phyloP scores from a whole-genome alignment of 129 eudicot genomes.

The Flaveria sonorensis region DNA sequence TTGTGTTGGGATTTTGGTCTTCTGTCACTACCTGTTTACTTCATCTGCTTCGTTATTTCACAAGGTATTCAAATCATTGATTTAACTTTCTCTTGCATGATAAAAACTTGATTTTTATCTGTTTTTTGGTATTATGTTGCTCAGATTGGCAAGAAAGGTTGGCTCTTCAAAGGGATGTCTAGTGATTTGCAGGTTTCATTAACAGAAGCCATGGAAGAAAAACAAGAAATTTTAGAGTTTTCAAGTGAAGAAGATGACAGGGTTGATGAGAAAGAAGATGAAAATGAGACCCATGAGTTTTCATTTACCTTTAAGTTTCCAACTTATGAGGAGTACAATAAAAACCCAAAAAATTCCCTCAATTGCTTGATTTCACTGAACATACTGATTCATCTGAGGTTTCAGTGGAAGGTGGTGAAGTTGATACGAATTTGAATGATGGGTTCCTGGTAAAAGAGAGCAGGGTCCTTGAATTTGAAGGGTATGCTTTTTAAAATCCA shows the following conservation, averaged over 20 bases:
- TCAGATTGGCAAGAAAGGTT: conserved; percentile 24
- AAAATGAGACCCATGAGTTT: conserved; percentile 39
- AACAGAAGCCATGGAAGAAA: conserved; percentile 23
- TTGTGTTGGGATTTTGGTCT: conserved; percentile 38
- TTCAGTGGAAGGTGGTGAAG: conserved; percentile 18
- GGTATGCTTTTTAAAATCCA: not conserved
- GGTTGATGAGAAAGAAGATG: conserved; percentile 26
- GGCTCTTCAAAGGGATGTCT: conserved; percentile 19
- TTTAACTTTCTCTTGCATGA: not conserved
- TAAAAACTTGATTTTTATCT: not conserved
- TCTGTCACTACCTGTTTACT: conserved; percentile 43
- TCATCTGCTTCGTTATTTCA: conserved; percentile 49
- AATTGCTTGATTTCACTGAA: conserved; percentile 16
- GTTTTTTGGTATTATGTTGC: not conserved
- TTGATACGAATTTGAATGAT: not conserved
- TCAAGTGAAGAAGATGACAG: conserved; percentile 17
- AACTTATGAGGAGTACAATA: conserved; percentile 60
- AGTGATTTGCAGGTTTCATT: conserved; percentile 13
- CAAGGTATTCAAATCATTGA: conserved; percentile 48
- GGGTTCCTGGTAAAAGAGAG: conserved; percentile 23
- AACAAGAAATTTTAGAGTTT: conserved; percentile 11
- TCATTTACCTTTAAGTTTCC: conserved; percentile 66
- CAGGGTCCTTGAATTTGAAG: not conserved
- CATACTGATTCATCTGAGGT: conserved; percentile 19
- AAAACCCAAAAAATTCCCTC: conserved; percentile 28